These are phyloP conservation scores for Phaffomyces antillensis DNA, from an alignment of 805 yeast genomes.

Conservation along the genomic window DNA sequence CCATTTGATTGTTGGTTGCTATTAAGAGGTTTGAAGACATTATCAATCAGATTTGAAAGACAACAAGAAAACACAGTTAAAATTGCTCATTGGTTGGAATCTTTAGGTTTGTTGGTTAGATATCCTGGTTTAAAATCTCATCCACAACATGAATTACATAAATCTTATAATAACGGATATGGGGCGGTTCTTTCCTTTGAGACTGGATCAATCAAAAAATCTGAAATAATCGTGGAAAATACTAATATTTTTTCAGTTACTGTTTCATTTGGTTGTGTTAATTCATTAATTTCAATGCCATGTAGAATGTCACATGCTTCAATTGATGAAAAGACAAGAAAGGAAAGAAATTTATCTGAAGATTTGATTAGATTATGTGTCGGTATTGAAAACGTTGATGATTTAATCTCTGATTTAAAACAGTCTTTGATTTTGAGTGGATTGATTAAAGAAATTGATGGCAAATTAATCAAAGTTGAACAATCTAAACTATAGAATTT, in stretches of 20 bases:
- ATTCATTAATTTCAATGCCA: conserved; percentile 88
- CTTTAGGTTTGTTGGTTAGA: conserved; percentile 59
- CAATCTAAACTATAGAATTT: conserved; percentile 14
- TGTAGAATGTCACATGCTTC: conserved; percentile 97
- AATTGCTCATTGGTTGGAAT: conserved; percentile 67
- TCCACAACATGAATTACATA: conserved; percentile 76
- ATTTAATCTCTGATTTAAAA: conserved; percentile 73
- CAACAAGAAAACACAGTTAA: conserved; percentile 76
- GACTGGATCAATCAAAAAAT: conserved; percentile 64
- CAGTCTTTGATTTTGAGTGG: conserved; percentile 65
- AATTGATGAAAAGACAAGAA: conserved; percentile 79
- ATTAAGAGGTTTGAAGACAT: conserved; percentile 81
- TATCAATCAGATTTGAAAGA: conserved; percentile 78
- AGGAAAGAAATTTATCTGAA: conserved; percentile 86
- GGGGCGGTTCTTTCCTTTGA: conserved; percentile 89
- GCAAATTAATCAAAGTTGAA: conserved; percentile 18
- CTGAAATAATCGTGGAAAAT: conserved; percentile 67
- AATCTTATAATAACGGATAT: conserved; percentile 69
- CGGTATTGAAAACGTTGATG: conserved; percentile 81
- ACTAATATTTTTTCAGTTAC: conserved; percentile 80
- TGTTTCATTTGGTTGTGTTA: conserved; percentile 92
- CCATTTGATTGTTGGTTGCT: conserved; percentile 93
- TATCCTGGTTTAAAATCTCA: conserved; percentile 81
- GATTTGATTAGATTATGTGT: conserved; percentile 85
- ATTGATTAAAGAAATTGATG: conserved; percentile 31